phyloP scores from a whole-genome alignment of 306 rosid genomes.

The Acacia crassicarpa region DNA sequence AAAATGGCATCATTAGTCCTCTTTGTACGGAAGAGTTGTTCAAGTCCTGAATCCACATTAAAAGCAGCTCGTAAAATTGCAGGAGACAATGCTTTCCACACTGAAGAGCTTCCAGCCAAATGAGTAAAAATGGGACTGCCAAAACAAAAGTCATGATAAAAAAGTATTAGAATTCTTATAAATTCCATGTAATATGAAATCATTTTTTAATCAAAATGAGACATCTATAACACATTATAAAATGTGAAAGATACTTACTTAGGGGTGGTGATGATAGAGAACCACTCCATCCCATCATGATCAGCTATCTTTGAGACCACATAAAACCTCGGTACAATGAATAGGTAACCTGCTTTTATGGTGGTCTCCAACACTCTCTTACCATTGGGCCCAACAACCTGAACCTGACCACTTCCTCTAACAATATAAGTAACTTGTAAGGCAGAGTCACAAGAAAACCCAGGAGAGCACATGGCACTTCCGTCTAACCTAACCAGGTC shows the following conservation, averaged over 20 bases:
- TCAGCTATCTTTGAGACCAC: neutral
- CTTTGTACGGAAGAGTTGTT: neutral
- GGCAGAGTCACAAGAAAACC: neutral
- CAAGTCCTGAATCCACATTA: neutral
- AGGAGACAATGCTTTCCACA: neutral
- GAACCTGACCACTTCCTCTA: neutral
- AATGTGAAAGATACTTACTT: neutral
- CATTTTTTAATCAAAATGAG: neutral
- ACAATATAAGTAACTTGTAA: neutral
- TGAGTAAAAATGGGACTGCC: neutral
- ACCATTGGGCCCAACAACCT: neutral
- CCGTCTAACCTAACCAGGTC: neutral
- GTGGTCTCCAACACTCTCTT: neutral
- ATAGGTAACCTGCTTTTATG: neutral
- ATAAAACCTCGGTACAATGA: neutral
- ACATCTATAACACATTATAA: no score
- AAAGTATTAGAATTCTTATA: neutral
- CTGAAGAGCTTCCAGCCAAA: neutral
- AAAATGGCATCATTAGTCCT: neutral
- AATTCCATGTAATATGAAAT: neutral
- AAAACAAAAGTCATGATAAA: neutral
- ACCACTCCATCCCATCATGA: neutral
- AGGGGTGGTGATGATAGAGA: neutral
- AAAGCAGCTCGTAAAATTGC: neutral
- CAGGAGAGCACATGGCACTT: neutral